Evolutionary conservation across 768 basidiomycete species (phyloP), one percentile per base, ranked within the genome.

Genomic region (Auricularia auricula-judae): DNA sequence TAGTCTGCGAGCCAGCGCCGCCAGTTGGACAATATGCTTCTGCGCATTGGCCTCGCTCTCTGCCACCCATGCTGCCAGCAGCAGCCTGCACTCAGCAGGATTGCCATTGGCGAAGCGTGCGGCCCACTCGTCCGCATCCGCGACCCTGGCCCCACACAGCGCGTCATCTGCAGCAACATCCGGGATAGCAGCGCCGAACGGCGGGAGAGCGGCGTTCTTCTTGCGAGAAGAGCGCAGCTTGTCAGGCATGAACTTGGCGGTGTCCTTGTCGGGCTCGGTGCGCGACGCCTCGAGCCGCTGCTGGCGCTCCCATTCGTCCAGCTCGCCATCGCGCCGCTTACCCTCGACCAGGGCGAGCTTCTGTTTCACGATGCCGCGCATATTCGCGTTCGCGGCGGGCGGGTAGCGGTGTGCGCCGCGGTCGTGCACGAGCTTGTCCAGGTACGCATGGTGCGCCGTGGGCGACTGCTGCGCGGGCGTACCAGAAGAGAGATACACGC

Each of bases 1-100:
- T 35, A 86, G 77, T 4, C 67, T 70, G 61, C 71, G 70, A 0
- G 85, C 81, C n/a, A 86, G 80, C 3, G 74, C 72, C 0, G 77
- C 68, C 64, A 86, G 72, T 67, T 86, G 82, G 35, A 75, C 68
- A n/a, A 87, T 71, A 71, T 86, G 85, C 7, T 79, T 70, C 21
- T 82, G 78, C 1, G 83, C 82, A 66, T 83, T 84, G 36, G 83
- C 83, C 68, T 85, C 84, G 66, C 84, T 84, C 72, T 85, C 86
- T 18, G 76, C 76, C 34, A 85, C 74, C 3, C 79, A 77, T 11
- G 80, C 70, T 0, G 81, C 80, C 47, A 85, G 73, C 56, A 85
- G 76, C 68, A 82, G 81, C 4, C 77, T 76, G 63, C 81, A 82
- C 1, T 74, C 60, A 11, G 62, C 43, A 21, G 65, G 64, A 8